These are phyloP conservation scores for Sarocladium strictum DNA, from an alignment of 2,329 filamentous ascomycete species.

Conservation along the genomic window DNA sequence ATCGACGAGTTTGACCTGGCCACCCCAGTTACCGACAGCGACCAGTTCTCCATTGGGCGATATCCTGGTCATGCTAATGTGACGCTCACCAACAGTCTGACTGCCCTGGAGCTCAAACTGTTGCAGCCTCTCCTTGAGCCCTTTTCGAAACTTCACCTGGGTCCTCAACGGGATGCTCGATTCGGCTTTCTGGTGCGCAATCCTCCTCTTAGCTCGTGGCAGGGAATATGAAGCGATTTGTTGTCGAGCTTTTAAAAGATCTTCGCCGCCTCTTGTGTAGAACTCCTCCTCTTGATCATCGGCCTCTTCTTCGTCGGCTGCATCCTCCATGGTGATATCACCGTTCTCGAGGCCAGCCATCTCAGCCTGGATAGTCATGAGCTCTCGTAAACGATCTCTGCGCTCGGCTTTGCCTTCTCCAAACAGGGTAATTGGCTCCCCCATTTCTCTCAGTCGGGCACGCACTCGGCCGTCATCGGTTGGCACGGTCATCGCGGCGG, in stretches of 20 bases:
- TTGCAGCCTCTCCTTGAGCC: slow-evolving; percentile 74
- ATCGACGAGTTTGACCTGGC: slow-evolving; percentile 78
- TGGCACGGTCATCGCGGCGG: slow-evolving; percentile 83
- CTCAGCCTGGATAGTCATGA: slow-evolving; percentile 70
- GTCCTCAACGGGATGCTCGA: slow-evolving; percentile 78
- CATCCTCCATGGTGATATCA: slow-evolving; percentile 58
- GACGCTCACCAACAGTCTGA: slow-evolving; percentile 85
- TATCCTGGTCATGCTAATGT: slow-evolving; percentile 88
- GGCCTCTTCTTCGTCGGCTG: slow-evolving; percentile 50
- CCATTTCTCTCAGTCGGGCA: slow-evolving; percentile 71
- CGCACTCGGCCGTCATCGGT: slow-evolving; percentile 90
- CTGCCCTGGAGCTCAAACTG: slow-evolving; percentile 89
- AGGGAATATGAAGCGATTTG: slow-evolving; percentile 80
- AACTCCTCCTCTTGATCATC: slow-evolving; percentile 87
- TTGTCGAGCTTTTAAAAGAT: slow-evolving; percentile 68
- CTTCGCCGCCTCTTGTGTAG: slow-evolving; percentile 76
- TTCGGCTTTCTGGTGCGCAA: slow-evolving; percentile 74
- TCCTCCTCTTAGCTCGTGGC: slow-evolving; percentile 70
- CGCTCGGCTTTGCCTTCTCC: slow-evolving; percentile 83
- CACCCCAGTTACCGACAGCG: slow-evolving; percentile 89
- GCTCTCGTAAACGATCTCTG: slow-evolving; percentile 76
- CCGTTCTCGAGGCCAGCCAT: slow-evolving; percentile 49
- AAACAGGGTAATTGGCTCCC: slow-evolving; percentile 92
- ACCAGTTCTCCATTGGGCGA: slow-evolving; percentile 78
- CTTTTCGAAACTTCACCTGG: slow-evolving; percentile 88